Percentiles rank a stretch among this genome's conserved stretches.
Evolutionary conservation across 441 rosid genomes (phyloP).

Genomic region (Hura crepitans): DNA sequence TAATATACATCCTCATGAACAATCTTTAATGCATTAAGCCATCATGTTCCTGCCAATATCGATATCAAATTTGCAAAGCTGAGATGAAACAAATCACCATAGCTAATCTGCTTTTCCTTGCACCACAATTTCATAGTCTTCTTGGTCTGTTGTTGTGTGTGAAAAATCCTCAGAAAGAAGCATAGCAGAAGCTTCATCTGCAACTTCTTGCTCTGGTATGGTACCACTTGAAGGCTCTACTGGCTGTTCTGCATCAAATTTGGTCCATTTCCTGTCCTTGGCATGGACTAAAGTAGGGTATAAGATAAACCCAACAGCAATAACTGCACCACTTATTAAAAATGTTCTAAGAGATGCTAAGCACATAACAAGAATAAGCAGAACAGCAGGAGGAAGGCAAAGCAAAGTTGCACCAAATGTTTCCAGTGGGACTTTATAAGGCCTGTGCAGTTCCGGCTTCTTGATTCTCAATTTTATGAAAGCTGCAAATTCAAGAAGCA

Average conservation of each 20-base stretch:
- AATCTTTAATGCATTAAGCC: neutral
- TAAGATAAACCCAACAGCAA: conserved; percentile 49
- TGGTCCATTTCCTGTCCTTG: conserved; percentile 48
- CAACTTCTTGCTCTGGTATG: conserved; percentile 28
- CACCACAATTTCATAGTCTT: conserved; percentile 17
- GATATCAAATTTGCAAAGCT: neutral
- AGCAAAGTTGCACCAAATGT: conserved; percentile 59
- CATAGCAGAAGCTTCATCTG: conserved; percentile 46
- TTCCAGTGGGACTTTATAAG: conserved; percentile 62
- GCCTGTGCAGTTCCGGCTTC: conserved; percentile 73
- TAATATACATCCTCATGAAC: no score
- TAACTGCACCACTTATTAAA: conserved; percentile 49
- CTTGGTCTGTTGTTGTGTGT: conserved; percentile 18
- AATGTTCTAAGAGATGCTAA: conserved; percentile 60
- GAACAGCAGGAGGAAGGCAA: conserved; percentile 61
- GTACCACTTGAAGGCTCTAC: conserved; percentile 11
- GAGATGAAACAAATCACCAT: neutral
- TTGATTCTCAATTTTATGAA: conserved; percentile 65
- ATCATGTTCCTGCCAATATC: neutral
- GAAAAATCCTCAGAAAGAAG: conserved; percentile 35
- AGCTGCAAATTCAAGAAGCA: conserved; percentile 89
- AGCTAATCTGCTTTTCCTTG: conserved; percentile 21
- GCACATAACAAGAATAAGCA: conserved; percentile 76
- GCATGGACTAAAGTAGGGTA: conserved; percentile 50
- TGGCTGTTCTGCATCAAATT: conserved; percentile 35